Conservation (phyloP, 164 flowering plant species). For the Liquidambar formosana region DNA sequence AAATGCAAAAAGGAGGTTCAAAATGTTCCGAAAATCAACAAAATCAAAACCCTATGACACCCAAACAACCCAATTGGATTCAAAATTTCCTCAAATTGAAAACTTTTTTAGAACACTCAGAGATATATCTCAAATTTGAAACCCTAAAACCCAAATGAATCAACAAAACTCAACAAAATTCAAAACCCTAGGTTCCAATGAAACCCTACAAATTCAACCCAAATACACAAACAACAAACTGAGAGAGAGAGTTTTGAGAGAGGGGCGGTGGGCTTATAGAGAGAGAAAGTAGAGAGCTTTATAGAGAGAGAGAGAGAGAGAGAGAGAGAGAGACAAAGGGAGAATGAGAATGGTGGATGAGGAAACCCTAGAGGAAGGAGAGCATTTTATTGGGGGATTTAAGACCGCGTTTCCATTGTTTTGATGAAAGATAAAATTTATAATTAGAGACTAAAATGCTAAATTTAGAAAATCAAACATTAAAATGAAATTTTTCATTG, state of each 20-base stretch:
- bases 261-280: background rate
- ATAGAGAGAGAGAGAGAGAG: constrained; percentile 6
- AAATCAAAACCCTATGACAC: background rate
- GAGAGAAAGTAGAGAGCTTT: too few species aligned
- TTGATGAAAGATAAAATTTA: constrained; percentile 18
- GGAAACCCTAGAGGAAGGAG: constrained; percentile 21
- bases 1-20: too few species aligned
- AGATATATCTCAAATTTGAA: background rate
- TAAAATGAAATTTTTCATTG: background rate
- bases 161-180: background rate
- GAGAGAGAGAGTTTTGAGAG: too few species aligned
- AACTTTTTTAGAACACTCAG: too few species aligned
- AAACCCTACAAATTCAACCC: background rate
- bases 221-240: too few species aligned
- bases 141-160: background rate
- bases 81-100: background rate
- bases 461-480: background rate
- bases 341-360: constrained; percentile 2
- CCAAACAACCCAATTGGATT: background rate
- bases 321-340: background rate
- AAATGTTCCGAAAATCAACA: background rate
- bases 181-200: background rate
- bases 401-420: constrained; percentile 39
- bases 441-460: background rate
- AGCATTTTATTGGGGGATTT: constrained; percentile 18